Base-by-base conservation (phyloP, 2,329 filamentous ascomycete species). In the Botrytis galanthina region DNA sequence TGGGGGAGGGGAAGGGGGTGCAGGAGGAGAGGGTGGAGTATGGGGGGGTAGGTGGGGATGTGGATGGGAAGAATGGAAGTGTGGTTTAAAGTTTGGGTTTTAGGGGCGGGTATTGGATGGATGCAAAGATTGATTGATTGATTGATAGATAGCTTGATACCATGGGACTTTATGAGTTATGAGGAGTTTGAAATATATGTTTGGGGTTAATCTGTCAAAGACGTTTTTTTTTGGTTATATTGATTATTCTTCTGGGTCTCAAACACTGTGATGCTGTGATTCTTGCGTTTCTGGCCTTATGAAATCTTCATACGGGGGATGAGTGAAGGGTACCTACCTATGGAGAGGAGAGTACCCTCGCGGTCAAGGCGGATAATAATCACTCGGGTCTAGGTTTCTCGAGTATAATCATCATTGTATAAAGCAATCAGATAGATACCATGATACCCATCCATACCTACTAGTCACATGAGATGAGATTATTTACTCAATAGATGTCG, bases 1-100 rank as follows among this genome's bases (percentile, higher is more conserved):
- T 69, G 14, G 68, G 42, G 29, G 59, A 66, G 29, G 46, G 14
- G 29, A 59, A 73, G 60, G 29, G 39, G 54, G 67, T 26, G n/a
- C 44, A 44, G 54, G 57, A 54, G 26, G 48, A 54, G 48, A 54
- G 32, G 51, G 60, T 3, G n/a, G 70, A 71, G 44, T 64, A 60
- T 70, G 16, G 16, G 35, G 48, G 26, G 0, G 35, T 5, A 22
- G 26, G 2, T 7, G 26, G 18, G 7, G 44, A 7, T 18, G 64
- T 8, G 35, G 48, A 39, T 26, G 32, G 8, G 20, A 67, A 51
- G 46, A 9, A 10, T 39, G 64, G 35, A 8, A 67, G 48, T 42
- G 64, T 4, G 8, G 51, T 61, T 35, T 70, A 60, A 12, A 32
- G 35, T 16, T 57, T 57, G 51, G n/a, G 3, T 20, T n/a, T 22